Conservation (phyloP, 2,329 filamentous ascomycete genomes). For the Stagonosporopsis tanaceti region DNA sequence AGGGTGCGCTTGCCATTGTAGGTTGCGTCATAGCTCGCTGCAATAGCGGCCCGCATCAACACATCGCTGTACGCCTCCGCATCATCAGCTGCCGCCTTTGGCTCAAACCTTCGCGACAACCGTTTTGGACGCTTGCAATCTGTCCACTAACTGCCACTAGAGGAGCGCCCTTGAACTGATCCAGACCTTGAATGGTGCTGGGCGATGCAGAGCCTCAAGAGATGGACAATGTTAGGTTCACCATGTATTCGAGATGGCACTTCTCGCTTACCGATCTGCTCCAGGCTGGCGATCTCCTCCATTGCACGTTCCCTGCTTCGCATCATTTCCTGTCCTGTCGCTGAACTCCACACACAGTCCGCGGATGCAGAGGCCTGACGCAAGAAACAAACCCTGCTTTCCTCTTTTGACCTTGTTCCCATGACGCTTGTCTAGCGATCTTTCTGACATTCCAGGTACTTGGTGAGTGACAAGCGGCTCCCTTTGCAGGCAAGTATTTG, state of each 20-base stretch:
- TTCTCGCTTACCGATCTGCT: conserved; percentile 27
- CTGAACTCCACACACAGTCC: conserved; percentile 9
- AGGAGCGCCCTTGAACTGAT: background rate
- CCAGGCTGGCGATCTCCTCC: conserved; percentile 14
- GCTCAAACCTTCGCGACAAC: conserved; percentile 8
- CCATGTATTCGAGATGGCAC: conserved; percentile 19
- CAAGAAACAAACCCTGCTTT: conserved; percentile 5
- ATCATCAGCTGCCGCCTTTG: conserved; percentile 17
- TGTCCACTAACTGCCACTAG: conserved; percentile 4
- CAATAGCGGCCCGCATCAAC: conserved; percentile 25
- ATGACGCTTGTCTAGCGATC: background rate
- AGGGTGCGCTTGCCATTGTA: conserved; percentile 9
- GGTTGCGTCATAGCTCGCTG: conserved; percentile 30
- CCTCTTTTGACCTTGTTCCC: background rate
- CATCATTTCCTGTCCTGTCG: conserved; percentile 13
- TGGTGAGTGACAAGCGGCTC: background rate
- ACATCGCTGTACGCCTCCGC: conserved; percentile 21
- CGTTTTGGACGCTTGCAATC: conserved; percentile 4
- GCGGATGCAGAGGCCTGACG: conserved; percentile 14
- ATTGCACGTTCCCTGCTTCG: conserved; percentile 18
- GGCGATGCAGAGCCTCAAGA: conserved; percentile 1
- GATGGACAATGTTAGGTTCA: conserved; percentile 10
- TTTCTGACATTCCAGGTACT: background rate
- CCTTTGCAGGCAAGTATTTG: background rate
- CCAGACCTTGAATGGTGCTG: background rate